These are phyloP conservation scores for Psidium friedrichsthalianum DNA, from an alignment of 345 rosid genomes.

Conservation along the genomic window DNA sequence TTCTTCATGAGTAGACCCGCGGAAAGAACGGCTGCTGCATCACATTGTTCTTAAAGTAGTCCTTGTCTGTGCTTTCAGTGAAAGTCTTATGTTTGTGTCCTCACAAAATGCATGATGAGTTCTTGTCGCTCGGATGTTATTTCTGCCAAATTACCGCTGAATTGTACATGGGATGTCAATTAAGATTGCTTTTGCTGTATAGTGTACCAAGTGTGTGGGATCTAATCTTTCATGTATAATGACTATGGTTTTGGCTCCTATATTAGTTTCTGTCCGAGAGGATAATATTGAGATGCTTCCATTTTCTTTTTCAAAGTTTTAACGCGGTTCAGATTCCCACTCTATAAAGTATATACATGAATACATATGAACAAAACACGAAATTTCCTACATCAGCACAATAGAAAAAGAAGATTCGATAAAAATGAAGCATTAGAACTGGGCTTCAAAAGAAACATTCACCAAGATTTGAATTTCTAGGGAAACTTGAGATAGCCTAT, in stretches of 20 bases:
- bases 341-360: no score
- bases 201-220: background rate
- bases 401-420: no score
- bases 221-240: background rate
- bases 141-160: background rate
- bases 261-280: background rate
- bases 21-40: conserved; percentile 51
- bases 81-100: background rate
- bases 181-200: background rate
- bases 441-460: background rate
- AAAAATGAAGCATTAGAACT: background rate
- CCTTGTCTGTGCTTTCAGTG: background rate
- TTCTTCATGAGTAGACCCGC: conserved; percentile 68
- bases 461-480: no score
- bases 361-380: no score
- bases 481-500: no score
- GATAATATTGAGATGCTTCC: background rate
- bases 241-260: background rate
- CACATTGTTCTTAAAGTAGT: conserved; percentile 43
- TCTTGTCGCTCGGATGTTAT: rapidly evolving
- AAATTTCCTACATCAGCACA: background rate
- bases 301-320: no score
- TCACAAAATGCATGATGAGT: background rate
- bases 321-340: no score
- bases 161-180: background rate